Conservation (phyloP, 2,329 filamentous ascomycete species). For the Tolypocladium tundrense region DNA sequence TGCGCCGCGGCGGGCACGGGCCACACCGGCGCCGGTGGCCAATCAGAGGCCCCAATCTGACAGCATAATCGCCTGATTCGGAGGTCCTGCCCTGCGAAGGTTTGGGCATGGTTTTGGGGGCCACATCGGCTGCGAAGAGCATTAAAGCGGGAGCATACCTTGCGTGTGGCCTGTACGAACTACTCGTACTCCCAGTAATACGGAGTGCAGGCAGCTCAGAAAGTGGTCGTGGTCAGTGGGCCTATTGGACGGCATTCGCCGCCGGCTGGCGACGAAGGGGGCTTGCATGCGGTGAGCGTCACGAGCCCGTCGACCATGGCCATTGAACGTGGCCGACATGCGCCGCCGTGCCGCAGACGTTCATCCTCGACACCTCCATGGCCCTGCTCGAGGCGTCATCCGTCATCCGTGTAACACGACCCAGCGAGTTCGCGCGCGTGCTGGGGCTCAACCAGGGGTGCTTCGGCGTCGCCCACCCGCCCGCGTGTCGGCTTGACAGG, state of each 20-base stretch:
- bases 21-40: constrained; percentile 9
- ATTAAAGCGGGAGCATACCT: background rate
- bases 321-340: background rate
- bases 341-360: background rate
- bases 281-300: background rate
- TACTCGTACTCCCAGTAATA: too few species aligned
- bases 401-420: background rate
- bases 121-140: background rate
- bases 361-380: background rate
- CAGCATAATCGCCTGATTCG: constrained; percentile 14
- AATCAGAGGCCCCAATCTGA: constrained; percentile 9
- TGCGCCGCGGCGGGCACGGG: constrained; percentile 9
- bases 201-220: background rate
- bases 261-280: background rate
- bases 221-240: background rate
- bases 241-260: background rate
- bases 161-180: background rate
- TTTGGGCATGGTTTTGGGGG: background rate
- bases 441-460: background rate
- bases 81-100: background rate
- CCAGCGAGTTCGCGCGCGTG: background rate
- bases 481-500: background rate
- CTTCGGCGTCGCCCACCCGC: background rate
- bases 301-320: background rate
- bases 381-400: background rate